phyloP scores from a whole-genome alignment of 176 grass and related monocot species.

The Canna indica region DNA sequence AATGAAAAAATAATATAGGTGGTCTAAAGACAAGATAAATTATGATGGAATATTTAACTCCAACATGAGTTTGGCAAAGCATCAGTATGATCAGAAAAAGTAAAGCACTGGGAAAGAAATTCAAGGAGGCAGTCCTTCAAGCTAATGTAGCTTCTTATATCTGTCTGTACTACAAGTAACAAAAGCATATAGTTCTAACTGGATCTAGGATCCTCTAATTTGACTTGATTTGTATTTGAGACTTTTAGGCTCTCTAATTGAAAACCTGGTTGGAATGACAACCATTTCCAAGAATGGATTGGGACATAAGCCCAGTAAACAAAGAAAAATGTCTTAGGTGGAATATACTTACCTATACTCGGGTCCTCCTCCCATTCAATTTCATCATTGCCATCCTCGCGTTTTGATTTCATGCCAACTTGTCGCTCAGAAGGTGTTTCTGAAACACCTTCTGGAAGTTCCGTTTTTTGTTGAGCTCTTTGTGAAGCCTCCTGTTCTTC shows the following conservation, averaged over 20 bases:
- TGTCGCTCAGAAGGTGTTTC: conserved; percentile 42
- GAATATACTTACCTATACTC: conserved; percentile 39
- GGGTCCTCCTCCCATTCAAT: conserved; percentile 69
- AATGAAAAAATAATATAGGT: no score
- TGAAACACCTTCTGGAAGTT: conserved; percentile 17
- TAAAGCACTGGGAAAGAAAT: not conserved
- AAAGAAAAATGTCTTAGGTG: no score
- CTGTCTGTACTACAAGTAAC: not conserved
- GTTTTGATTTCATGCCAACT: conserved; percentile 76
- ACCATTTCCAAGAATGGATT: no score
- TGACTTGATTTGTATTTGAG: not conserved
- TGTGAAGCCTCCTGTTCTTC: conserved; percentile 40
- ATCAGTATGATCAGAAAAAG: not conserved
- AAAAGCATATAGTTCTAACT: not conserved
- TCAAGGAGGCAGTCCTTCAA: not conserved
- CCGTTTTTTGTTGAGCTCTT: conserved; percentile 38
- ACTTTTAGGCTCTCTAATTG: not conserved
- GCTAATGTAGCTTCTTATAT: not conserved
- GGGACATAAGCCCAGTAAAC: no score
- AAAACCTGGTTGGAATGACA: not conserved
- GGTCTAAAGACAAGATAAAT: no score
- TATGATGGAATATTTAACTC: not conserved
- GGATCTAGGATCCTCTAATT: not conserved
- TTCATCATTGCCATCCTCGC: conserved; percentile 44
- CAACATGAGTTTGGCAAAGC: not conserved